Evolutionary conservation across 768 basidiomycete genomes (phyloP).

Genomic region (Exidia glandulosa): DNA sequence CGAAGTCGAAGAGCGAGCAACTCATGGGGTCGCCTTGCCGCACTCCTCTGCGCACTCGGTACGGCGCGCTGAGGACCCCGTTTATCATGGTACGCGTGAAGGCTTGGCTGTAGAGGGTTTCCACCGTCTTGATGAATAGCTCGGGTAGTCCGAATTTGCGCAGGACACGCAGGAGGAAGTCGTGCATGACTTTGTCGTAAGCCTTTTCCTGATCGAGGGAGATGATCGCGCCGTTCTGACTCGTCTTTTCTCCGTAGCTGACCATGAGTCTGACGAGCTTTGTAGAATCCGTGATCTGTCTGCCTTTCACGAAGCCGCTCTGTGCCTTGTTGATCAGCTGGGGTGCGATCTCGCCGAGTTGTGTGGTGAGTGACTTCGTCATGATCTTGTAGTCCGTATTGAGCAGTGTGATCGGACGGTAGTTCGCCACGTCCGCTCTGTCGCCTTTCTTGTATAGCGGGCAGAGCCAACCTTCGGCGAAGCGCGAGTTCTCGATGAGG

Average conservation of each 20-base stretch:
- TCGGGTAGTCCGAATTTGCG: constrained; percentile 1
- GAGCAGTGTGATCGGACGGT: constrained; percentile 13
- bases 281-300: constrained; percentile 23
- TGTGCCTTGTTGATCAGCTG: constrained; percentile 23
- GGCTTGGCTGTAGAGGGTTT: constrained; percentile 20
- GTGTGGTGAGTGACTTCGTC: constrained; percentile 14
- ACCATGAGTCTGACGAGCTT: constrained; percentile 12
- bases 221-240: constrained; percentile 7
- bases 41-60: constrained; percentile 20
- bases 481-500: constrained; percentile 2
- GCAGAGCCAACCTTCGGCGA: constrained; percentile 22
- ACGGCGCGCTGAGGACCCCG: constrained; percentile 15
- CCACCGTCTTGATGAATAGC: constrained; percentile 13
- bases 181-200: constrained; percentile 10
- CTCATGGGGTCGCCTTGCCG: constrained; percentile 29
- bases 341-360: constrained; percentile 6
- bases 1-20: constrained; percentile 29
- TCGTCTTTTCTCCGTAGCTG: constrained; percentile 6
- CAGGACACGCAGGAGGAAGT: constrained; percentile 9
- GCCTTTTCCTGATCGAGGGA: constrained; percentile 12
- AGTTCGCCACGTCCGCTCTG: constrained; percentile 6
- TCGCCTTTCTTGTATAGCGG: constrained; percentile 30
- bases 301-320: constrained; percentile 26
- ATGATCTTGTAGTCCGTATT: constrained; percentile 24
- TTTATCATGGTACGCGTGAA: constrained; percentile 23